phyloP scores from a whole-genome alignment of 352 stramenopile genomes.

The Pythium guiyangense region DNA sequence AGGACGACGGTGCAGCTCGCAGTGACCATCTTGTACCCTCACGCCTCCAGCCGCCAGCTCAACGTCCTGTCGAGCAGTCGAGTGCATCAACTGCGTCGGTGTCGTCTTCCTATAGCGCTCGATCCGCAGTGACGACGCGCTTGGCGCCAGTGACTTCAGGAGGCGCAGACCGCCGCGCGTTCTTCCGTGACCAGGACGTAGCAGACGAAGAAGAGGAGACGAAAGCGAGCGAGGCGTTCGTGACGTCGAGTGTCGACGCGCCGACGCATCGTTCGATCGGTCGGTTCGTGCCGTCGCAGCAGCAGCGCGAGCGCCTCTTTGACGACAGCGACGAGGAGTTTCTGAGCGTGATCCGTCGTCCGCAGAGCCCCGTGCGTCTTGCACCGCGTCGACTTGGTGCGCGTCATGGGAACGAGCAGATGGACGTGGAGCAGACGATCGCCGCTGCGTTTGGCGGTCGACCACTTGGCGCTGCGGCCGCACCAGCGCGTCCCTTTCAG shows the following conservation, averaged over 20 bases:
- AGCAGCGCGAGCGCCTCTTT: constrained; percentile 6
- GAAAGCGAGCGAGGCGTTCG: background rate
- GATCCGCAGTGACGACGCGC: too few species aligned
- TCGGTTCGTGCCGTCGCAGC: background rate
- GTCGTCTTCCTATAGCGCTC: too few species aligned
- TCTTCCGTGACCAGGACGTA: background rate
- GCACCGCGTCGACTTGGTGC: background rate
- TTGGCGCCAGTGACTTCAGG: background rate
- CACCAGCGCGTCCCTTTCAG: background rate
- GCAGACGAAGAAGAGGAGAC: constrained; percentile 1
- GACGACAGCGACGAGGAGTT: constrained; percentile 19
- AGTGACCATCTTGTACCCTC: too few species aligned
- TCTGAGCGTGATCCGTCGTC: constrained; percentile 9
- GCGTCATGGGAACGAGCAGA: constrained; percentile 7
- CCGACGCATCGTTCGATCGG: constrained; percentile 6
- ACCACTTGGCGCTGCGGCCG: background rate
- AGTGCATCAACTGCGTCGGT: too few species aligned
- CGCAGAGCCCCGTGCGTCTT: background rate
- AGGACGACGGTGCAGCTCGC: too few species aligned
- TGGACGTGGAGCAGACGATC: constrained; percentile 15
- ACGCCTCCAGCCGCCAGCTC: too few species aligned
- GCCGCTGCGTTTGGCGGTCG: constrained; percentile 14
- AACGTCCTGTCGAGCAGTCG: too few species aligned
- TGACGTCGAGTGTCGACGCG: background rate
- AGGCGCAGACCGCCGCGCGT: background rate